Evolutionary conservation across 2,329 filamentous ascomycete genomes (phyloP).

Genomic region (Alternaria consortialis): DNA sequence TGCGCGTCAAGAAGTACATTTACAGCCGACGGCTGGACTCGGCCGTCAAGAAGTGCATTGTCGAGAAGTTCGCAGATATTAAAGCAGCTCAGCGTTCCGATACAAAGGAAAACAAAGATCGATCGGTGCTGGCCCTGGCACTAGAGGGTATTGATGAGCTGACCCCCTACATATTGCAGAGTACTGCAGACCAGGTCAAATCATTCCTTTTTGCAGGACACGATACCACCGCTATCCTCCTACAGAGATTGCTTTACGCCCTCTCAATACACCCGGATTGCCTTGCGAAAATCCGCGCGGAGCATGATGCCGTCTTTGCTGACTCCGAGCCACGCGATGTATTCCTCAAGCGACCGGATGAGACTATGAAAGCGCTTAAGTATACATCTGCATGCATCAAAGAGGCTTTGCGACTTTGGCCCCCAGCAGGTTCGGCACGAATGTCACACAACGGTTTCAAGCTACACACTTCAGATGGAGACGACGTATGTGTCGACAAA

Average conservation of each 20-base stretch:
- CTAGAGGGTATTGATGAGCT: slow-evolving; percentile 42
- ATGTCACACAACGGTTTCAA: slow-evolving; percentile 51
- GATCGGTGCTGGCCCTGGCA: slow-evolving; percentile 48
- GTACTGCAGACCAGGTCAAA: slow-evolving; percentile 53
- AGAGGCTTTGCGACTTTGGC: slow-evolving; percentile 64
- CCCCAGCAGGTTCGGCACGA: slow-evolving; percentile 59
- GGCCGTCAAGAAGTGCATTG: slow-evolving; percentile 39
- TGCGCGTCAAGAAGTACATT: slow-evolving; percentile 28
- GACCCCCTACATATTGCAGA: slow-evolving; percentile 48
- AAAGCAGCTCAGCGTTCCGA: slow-evolving; percentile 27
- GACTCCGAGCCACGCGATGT: slow-evolving; percentile 51
- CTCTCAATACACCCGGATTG: slow-evolving; percentile 43
- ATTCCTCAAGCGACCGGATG: slow-evolving; percentile 55
- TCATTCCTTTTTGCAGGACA: slow-evolving; percentile 59
- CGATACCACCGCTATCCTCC: slow-evolving; percentile 54
- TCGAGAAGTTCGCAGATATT: slow-evolving; percentile 37
- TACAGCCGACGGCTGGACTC: slow-evolving; percentile 35
- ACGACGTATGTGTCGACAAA: slow-evolving; percentile 56
- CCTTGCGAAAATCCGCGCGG: slow-evolving; percentile 51
- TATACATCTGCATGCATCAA: slow-evolving; percentile 65
- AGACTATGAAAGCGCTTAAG: slow-evolving; percentile 59
- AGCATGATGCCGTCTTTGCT: slow-evolving; percentile 65
- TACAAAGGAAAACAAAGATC: slow-evolving; percentile 32
- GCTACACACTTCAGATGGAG: slow-evolving; percentile 54
- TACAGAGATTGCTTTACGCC: slow-evolving; percentile 45